These are phyloP conservation scores for Metarhizium sp. DNA, from an alignment of 2,329 filamentous ascomycete genomes.

Conservation along the genomic window DNA sequence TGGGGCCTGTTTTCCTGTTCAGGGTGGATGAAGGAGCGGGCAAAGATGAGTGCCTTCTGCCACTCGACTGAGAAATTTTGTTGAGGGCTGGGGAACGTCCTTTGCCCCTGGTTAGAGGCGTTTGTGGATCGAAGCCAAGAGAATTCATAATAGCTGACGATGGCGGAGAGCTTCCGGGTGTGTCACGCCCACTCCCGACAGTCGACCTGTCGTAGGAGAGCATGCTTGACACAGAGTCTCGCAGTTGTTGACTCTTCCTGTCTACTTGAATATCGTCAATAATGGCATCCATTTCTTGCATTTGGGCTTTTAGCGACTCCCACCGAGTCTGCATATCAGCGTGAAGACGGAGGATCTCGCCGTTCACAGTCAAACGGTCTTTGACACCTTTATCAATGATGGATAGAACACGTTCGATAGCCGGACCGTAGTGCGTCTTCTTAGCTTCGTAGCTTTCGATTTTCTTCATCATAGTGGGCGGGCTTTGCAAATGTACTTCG, in stretches of 20 bases:
- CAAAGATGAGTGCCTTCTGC: conserved; percentile 38
- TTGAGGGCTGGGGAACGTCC: conserved; percentile 37
- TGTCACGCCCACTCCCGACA: conserved; percentile 58
- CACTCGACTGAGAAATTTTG: conserved; percentile 34
- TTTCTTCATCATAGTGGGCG: conserved; percentile 64
- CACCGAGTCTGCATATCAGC: conserved; percentile 79
- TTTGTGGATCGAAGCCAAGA: conserved; percentile 39
- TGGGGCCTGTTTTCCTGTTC: conserved; percentile 31
- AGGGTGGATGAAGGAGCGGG: conserved; percentile 32
- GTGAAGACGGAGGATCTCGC: conserved; percentile 81
- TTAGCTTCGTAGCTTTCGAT: conserved; percentile 92
- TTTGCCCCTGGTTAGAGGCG: conserved; percentile 34
- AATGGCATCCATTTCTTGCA: conserved; percentile 64
- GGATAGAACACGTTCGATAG: conserved; percentile 80
- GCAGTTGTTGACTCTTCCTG: conserved; percentile 61
- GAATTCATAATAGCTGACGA: conserved; percentile 53
- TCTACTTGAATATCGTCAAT: conserved; percentile 64
- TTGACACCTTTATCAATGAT: conserved; percentile 96
- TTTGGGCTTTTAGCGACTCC: conserved; percentile 65
- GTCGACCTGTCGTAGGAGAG: conserved; percentile 73
- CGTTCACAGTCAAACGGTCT: conserved; percentile 92
- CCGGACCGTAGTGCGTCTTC: conserved; percentile 86
- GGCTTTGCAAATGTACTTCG: conserved; percentile 63
- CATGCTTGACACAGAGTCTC: conserved; percentile 90
- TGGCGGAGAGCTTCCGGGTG: conserved; percentile 57